These are phyloP conservation scores for Cyberlindnera mrakii DNA, from an alignment of 805 yeast species.

Conservation along the genomic window DNA sequence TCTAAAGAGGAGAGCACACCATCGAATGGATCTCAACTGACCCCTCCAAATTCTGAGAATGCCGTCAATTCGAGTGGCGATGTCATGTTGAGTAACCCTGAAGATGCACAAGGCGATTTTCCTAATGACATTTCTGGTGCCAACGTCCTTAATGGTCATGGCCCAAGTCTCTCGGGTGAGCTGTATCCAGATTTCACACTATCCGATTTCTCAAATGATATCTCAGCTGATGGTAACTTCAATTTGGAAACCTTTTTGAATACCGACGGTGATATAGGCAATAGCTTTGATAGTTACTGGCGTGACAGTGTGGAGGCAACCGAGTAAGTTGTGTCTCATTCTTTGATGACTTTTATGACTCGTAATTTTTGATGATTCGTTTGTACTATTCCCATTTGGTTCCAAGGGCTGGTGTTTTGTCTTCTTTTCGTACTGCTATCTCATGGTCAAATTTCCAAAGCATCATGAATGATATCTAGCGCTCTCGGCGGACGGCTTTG, in stretches of 20 bases:
- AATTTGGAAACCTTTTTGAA: conserved; percentile 39
- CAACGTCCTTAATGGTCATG: conserved; percentile 11
- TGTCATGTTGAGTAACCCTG: conserved; percentile 6
- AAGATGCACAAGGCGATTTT: conserved; percentile 2
- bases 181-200: conserved; percentile 28
- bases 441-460: too few relatives aligned
- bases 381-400: background rate
- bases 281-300: conserved; percentile 34
- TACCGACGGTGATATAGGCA: conserved; percentile 30
- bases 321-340: conserved; percentile 16
- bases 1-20: conserved; percentile 14
- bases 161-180: conserved; percentile 25
- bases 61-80: conserved; percentile 12
- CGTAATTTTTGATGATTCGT: background rate
- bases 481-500: too few relatives aligned
- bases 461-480: too few relatives aligned
- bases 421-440: too few relatives aligned
- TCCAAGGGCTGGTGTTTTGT: background rate
- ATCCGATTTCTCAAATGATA: conserved; percentile 27
- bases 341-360: background rate
- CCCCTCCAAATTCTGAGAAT: conserved; percentile 26
- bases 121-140: conserved; percentile 6
- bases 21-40: conserved; percentile 19
- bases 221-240: conserved; percentile 31
- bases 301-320: conserved; percentile 37